phyloP scores from a whole-genome alignment of 805 yeast genomes.

The Yarrowia sp. region DNA sequence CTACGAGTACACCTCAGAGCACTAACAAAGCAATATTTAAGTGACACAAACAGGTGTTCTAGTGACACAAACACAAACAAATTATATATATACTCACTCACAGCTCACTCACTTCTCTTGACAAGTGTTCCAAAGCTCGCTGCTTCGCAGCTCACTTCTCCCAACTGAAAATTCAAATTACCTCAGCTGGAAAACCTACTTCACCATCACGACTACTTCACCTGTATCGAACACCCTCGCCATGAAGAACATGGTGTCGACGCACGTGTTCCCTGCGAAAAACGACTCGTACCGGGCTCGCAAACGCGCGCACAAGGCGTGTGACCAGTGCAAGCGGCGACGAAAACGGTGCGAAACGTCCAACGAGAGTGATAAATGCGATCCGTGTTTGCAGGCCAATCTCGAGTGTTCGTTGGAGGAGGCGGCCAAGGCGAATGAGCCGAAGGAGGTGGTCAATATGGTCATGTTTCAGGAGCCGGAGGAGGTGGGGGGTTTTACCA shows the following conservation, averaged over 20 bases:
- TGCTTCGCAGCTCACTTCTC: too few species aligned
- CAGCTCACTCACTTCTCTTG: too few species aligned
- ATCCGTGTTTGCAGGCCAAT: slow-evolving; percentile 39
- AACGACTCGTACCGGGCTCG: slow-evolving; percentile 44
- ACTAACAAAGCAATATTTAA: too few species aligned
- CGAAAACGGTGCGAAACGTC: slow-evolving; percentile 41
- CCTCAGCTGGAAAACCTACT: slow-evolving; percentile 7
- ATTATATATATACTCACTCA: too few species aligned
- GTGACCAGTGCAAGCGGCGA: slow-evolving; percentile 43
- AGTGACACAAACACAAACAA: neutral
- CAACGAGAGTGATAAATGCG: slow-evolving; percentile 35
- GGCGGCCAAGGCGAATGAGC: neutral
- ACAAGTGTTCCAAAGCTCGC: too few species aligned
- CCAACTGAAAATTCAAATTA: slow-evolving; percentile 9
- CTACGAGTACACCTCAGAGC: too few species aligned
- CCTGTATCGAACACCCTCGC: too few species aligned
- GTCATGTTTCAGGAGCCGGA: slow-evolving; percentile 24
- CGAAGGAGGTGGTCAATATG: neutral
- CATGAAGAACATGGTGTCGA: slow-evolving; percentile 29
- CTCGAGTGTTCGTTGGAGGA: slow-evolving; percentile 37
- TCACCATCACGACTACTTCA: too few species aligned
- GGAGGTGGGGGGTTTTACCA: slow-evolving; percentile 2
- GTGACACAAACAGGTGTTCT: neutral
- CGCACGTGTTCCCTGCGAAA: slow-evolving; percentile 48
- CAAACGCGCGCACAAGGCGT: slow-evolving; percentile 46